Evolutionary conservation across 768 basidiomycete genomes (phyloP), one percentile per base, ranked within the genome.

Genomic region (Serendipita sp.): DNA sequence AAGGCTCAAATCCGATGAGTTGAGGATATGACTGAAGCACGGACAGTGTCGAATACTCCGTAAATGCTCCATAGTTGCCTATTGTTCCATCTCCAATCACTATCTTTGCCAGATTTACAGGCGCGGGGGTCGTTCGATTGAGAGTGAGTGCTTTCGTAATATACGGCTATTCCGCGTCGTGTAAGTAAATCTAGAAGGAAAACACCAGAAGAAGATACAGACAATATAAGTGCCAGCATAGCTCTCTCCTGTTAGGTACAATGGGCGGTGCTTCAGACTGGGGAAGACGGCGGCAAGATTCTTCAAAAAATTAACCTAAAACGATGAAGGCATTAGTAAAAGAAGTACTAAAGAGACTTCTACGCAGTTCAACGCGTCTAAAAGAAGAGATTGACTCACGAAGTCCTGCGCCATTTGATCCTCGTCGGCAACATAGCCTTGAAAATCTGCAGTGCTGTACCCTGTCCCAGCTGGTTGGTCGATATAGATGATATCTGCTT

Each of bases 241-340:
- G 69, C 84, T 86, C 73, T 89, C 88, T 3, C 88, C 56, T 11
- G 81, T 82, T 44, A 89, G 70, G 71, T 84, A 75, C 41, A 89
- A 77, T 15, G 88, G 88, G 34, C 88, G 81, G 0, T 75, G 81
- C 13, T 81, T 80, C 28, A 89, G 77, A 68, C 78, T 78, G 16
- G 88, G 88, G 73, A 89, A 89, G 8, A 88, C 83, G 68, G 84
- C 84, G 70, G 88, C 84, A 2, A 88, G 75, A 70, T 89, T 89
- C 32, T 72, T 73, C 48, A 90, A 71, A 71, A 89, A 89, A 15
- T 84, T 85, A 75, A 89, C 80, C 87, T 89, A 7, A 5, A 41
- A 30, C 10, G 58, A 66, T 24, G 48, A 24, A 37, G 10, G 35
- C 16, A 28, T 37, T 10, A 37, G 35, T 38, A 8, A 60, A 28